Evolutionary conservation across 805 yeast genomes (phyloP), one percentile per base, ranked within the genome.

Genomic region (Yarrowia porcina): DNA sequence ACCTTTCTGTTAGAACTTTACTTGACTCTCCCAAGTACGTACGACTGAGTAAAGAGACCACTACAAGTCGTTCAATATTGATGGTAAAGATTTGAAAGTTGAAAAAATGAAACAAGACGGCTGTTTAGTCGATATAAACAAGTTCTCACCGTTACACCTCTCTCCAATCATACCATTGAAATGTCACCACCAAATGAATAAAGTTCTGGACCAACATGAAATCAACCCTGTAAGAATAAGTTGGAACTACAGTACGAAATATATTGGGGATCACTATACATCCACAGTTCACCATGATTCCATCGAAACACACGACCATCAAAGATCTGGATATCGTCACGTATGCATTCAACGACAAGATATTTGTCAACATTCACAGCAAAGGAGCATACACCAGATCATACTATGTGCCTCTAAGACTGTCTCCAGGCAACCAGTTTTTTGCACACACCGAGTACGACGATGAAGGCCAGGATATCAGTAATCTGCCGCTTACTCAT

Each of bases 321-420:
- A 36, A 50, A 33, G 36, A 57, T 30, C 67, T 74, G 42, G 72
- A 70, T 25, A 74, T 72, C 15, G 74, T 70, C 15, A 63, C 70
- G 10, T 49, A 67, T 27, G 68, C 66, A 9, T 74, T 68, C 60
- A 54, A 56, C 11, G 77, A 74, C 65, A 66, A 68, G 36, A 70
- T 74, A 50, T 65, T 68, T 28, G 67, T 74, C 9, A 68, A 69
- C 66, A 70, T 74, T 32, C 69, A 71, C 66, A 67, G 67, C 42
- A 65, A 73, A 36, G 72, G 71, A 41, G 65, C 67, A 44, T 64
- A 71, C 18, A 68, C 68, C n/a, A 68, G 69, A 44, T 38, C 73
- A 63, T 71, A 69, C 67, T 63, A 54, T 20, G 67, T 66, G 1
- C 66, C 69, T 4, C 50, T 68, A 36, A 20, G 41, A 4, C 50